Percentiles rank a stretch among this genome's conserved stretches.
Conservation (phyloP, 352 stramenopile genomes). For the Globisporangium abappressorium region DNA sequence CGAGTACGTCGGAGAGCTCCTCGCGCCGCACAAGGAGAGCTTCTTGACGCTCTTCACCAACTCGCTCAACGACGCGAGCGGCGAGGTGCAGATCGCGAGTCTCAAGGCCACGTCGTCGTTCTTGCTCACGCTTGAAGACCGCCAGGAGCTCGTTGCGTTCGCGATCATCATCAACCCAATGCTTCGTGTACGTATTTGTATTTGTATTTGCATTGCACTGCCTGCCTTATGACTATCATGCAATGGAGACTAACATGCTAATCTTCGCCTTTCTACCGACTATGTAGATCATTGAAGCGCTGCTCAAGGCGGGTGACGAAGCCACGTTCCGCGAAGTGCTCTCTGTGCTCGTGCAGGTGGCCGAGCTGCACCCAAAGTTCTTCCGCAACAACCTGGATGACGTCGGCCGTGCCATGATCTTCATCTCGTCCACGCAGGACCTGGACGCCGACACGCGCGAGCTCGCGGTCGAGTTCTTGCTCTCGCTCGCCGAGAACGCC, state of each 20-base stretch:
- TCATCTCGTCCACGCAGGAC: constrained; percentile 58
- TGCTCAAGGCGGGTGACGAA: constrained; percentile 62
- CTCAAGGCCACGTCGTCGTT: constrained; percentile 73
- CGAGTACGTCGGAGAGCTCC: constrained; percentile 62
- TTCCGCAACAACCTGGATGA: constrained; percentile 71
- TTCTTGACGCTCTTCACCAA: constrained; percentile 79
- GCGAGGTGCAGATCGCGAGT: constrained; percentile 65
- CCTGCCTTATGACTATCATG: not conserved
- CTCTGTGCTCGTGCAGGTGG: constrained; percentile 66
- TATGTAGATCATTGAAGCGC: constrained; percentile 58
- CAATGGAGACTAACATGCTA: constrained; percentile 6
- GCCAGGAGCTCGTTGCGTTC: constrained; percentile 65
- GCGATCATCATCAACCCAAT: constrained; percentile 67
- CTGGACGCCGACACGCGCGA: constrained; percentile 75
- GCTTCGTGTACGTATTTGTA: constrained; percentile 40
- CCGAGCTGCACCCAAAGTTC: constrained; percentile 80
- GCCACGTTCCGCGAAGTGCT: constrained; percentile 69
- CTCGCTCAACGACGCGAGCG: constrained; percentile 58
- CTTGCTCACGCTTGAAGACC: constrained; percentile 70
- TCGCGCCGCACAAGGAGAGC: constrained; percentile 74
- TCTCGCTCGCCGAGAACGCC: constrained; percentile 78
- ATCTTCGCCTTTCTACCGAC: not conserved
- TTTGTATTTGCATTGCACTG: not conserved
- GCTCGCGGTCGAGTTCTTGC: constrained; percentile 78
- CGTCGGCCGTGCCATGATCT: constrained; percentile 76